phyloP scores from a whole-genome alignment of 345 rosid genomes.

The Linum lewisii region DNA sequence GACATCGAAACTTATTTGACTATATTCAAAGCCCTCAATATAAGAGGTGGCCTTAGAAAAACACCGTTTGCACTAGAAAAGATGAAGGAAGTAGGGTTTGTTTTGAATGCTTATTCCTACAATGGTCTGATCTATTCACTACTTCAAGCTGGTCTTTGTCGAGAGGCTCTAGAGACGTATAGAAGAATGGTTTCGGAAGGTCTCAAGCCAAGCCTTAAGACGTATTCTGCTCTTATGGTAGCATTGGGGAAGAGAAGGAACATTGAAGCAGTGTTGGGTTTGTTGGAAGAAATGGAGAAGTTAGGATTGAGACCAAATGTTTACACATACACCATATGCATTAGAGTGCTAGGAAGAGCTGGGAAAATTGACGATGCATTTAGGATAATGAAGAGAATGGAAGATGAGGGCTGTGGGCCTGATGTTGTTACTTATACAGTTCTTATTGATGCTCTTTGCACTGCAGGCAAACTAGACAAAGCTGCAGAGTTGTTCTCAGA shows the following conservation, averaged over 20 bases:
- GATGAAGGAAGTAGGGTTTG: slow-evolving; percentile 58
- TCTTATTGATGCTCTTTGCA: slow-evolving; percentile 80
- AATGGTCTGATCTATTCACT: slow-evolving; percentile 72
- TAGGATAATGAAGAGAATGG: slow-evolving; percentile 67
- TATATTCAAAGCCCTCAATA: slow-evolving; percentile 43
- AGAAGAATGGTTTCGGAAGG: slow-evolving; percentile 69
- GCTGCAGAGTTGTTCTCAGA: slow-evolving; percentile 51
- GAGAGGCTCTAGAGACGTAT: slow-evolving; percentile 60
- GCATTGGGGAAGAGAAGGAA: slow-evolving; percentile 81
- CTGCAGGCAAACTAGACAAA: slow-evolving; percentile 49
- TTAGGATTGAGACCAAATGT: slow-evolving; percentile 79
- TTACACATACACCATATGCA: slow-evolving; percentile 89
- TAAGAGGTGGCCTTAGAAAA: slow-evolving; percentile 59
- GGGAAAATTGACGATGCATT: slow-evolving; percentile 68
- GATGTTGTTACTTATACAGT: slow-evolving; percentile 86
- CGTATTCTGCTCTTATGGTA: slow-evolving; percentile 89
- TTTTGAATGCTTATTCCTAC: slow-evolving; percentile 65
- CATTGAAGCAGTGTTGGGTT: slow-evolving; percentile 48
- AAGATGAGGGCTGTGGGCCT: slow-evolving; percentile 75
- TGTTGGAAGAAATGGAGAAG: slow-evolving; percentile 71
- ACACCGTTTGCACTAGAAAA: slow-evolving; percentile 43
- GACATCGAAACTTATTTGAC: slow-evolving; percentile 47
- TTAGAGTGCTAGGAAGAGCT: slow-evolving; percentile 70
- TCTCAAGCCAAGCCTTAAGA: slow-evolving; percentile 83
- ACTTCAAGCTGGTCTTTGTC: slow-evolving; percentile 49